A percentile compares a stretch with the other conserved stretches of the same genome.
phyloP scores from a whole-genome alignment of 345 rosid genomes.

The Linum lewisii region DNA sequence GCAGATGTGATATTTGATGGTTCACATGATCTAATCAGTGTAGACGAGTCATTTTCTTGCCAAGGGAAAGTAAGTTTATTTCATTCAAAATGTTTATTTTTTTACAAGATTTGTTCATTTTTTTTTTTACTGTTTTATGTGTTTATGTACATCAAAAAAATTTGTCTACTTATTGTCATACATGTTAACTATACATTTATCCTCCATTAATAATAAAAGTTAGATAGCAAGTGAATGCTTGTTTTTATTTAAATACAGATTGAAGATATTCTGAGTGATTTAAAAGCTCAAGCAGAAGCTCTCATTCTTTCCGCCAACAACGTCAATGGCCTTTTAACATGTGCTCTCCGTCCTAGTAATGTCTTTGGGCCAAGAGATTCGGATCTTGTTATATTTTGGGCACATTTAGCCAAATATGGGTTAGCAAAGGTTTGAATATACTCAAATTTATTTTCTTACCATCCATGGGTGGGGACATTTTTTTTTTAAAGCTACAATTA shows the following conservation, averaged over 20 bases:
- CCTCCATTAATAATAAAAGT: no score
- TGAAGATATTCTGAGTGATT: conserved; percentile 54
- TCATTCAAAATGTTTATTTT: no score
- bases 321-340: conserved; percentile 73
- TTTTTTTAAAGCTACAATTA: not conserved
- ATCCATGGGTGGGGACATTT: no score
- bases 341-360: conserved; percentile 84
- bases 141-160: no score
- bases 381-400: conserved; percentile 43
- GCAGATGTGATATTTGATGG: conserved; percentile 85
- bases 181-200: no score
- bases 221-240: conserved; percentile 7
- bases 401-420: conserved; percentile 63
- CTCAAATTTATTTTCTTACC: conserved; percentile 1
- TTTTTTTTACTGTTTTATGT: no score
- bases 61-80: conserved; percentile 46
- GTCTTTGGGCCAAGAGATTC: conserved; percentile 85
- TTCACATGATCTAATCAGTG: conserved; percentile 47
- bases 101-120: no score
- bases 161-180: no score
- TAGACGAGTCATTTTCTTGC: conserved; percentile 56
- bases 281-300: conserved; percentile 90
- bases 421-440: conserved; percentile 60
- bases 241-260: conserved; percentile 38
- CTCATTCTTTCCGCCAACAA: conserved; percentile 62